Evolutionary conservation across 106 monocot species (phyloP).

Genomic region (Dendrobium nobile): DNA sequence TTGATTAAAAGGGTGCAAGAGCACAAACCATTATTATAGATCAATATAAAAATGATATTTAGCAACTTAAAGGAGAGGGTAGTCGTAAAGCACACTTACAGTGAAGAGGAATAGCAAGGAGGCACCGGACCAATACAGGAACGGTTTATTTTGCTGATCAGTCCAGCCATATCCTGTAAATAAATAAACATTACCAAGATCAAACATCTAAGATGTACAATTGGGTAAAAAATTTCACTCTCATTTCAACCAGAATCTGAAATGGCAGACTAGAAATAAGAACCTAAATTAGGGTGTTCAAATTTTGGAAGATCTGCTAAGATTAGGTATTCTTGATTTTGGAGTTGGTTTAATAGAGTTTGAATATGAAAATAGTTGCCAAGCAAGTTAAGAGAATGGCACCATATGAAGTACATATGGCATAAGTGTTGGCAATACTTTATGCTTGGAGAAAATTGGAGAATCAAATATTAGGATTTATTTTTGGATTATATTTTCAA

Average conservation of each 20-base stretch:
- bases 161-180: conserved; percentile 96
- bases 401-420: no score
- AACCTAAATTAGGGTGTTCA: neutral
- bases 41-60: neutral
- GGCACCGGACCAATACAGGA: conserved; percentile 92
- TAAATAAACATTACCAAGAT: conserved; percentile 2
- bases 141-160: conserved; percentile 96
- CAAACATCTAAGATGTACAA: neutral
- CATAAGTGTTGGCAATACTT: no score
- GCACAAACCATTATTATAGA: neutral
- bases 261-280: neutral
- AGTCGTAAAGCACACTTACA: conserved; percentile 42
- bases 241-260: neutral
- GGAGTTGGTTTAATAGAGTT: no score
- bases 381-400: no score
- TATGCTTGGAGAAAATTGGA: no score
- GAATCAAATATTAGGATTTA: no score
- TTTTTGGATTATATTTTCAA: no score
- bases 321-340: no score
- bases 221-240: neutral
- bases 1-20: neutral
- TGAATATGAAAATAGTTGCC: no score
- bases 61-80: neutral
- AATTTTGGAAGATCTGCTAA: no score
- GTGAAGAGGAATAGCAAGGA: conserved; percentile 72